phyloP scores from a whole-genome alignment of 257 asterid species.

The Marsdenia floribunda region DNA sequence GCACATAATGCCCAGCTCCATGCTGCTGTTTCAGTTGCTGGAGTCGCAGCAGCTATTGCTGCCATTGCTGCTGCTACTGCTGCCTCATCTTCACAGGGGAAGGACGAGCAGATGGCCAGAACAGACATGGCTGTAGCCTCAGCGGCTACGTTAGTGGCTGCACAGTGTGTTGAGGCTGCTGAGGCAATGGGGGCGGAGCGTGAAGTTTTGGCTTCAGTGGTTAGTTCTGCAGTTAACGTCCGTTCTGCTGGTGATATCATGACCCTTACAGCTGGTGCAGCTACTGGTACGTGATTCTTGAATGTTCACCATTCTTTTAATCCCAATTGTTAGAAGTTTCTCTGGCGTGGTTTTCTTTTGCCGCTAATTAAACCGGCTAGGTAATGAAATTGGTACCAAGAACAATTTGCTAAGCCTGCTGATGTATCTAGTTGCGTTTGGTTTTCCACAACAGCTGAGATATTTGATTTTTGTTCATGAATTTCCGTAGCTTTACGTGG shows the following conservation, averaged over 20 bases:
- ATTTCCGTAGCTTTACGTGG: conserved; percentile 65
- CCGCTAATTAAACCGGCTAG: neutral
- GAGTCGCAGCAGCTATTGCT: conserved; percentile 94
- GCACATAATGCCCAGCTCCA: conserved; percentile 92
- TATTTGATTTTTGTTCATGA: too few species aligned
- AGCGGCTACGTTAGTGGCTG: conserved; percentile 93
- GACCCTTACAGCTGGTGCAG: conserved; percentile 97
- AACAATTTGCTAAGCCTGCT: neutral
- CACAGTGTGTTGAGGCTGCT: conserved; percentile 95
- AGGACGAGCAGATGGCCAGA: conserved; percentile 78
- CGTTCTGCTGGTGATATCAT: conserved; percentile 90
- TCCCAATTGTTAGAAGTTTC: neutral
- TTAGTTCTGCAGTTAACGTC: conserved; percentile 91
- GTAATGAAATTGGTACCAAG: neutral
- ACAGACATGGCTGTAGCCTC: conserved; percentile 97
- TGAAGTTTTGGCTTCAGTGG: conserved; percentile 71
- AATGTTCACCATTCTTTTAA: neutral
- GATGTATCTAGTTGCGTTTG: neutral
- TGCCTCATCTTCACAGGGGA: conserved; percentile 58
- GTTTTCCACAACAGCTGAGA: neutral
- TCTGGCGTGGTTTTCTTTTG: neutral
- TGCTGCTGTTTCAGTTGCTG: conserved; percentile 94
- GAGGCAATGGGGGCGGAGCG: conserved; percentile 98
- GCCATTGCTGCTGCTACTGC: conserved; percentile 98
- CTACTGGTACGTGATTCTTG: conserved; percentile 53